Conservation (phyloP, 108 stramenopile genomes). For the Cyclotella distinguenda region DNA sequence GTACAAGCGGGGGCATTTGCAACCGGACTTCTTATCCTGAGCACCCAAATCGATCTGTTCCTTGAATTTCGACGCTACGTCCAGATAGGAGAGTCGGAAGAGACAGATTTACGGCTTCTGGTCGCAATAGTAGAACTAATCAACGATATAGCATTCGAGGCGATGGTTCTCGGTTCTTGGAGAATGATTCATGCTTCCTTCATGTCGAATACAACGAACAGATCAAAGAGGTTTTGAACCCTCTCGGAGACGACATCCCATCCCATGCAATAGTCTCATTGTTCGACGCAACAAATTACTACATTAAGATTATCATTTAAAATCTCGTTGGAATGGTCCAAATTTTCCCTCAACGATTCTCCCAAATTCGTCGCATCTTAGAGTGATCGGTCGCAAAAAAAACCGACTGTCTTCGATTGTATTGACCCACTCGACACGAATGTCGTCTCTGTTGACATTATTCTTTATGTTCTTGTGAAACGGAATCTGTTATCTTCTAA, state of each 20-base stretch:
- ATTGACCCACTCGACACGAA: no score
- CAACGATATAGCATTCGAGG: constrained; percentile 79
- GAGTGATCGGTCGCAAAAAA: no score
- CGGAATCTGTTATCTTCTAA: no score
- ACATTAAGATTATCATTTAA: no score
- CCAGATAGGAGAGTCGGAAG: constrained; percentile 67
- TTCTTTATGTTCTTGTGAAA: no score
- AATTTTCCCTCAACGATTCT: constrained; percentile 10
- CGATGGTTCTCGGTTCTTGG: constrained; percentile 50
- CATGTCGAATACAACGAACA: constrained; percentile 22
- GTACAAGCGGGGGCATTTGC: constrained; percentile 81
- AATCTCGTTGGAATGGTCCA: background rate
- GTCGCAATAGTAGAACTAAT: constrained; percentile 60
- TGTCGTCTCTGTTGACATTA: no score
- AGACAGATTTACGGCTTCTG: constrained; percentile 49
- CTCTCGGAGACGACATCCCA: background rate
- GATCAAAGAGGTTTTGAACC: constrained; percentile 7
- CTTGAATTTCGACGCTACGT: constrained; percentile 58
- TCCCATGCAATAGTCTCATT: background rate
- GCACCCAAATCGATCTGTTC: constrained; percentile 77
- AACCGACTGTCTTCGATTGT: no score
- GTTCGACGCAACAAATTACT: no score
- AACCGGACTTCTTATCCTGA: constrained; percentile 61
- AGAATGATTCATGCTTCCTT: constrained; percentile 54
- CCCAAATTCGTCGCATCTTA: constrained; percentile 3